Evolutionary conservation across 1,139 yeast species (phyloP), one percentile per base, ranked within the genome.

Genomic region (Lodderomyces metapsilosis): DNA sequence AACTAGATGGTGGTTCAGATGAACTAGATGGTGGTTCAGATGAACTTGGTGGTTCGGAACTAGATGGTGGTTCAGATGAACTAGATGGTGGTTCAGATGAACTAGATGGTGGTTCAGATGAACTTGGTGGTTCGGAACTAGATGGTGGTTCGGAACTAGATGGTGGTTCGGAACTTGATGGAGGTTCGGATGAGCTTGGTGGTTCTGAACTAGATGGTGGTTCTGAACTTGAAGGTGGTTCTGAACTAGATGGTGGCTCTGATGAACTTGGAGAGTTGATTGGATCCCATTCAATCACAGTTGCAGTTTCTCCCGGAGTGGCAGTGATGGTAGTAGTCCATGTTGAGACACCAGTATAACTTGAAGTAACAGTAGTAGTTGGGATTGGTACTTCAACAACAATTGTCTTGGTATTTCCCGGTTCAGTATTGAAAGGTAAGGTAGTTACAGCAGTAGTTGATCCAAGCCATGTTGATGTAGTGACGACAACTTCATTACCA

Each of bases 381-480:
- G 58, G 56, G n/a, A 46, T 42, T 8, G 62, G 60, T 8, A 47
- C 50, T 5, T 45, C 41, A 10, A 56, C 51, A 8, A 43, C 43
- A 23, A 56, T 53, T 1, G 61, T 52, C 11, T 39, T 48, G 2
- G 55, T 51, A 3, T 45, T 43, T 16, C 46, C 52, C 8, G 15
- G 30, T 11, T 39, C 43, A 2, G 50, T 15, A 15, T 23, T 20
- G 12, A 37, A 39, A 8, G 60, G 56, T 20, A 53, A 42, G 8
- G 66, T 61, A 4, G 61, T 56, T 2, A 52, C 45, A 3, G 24
- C 12, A 5, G 66, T 59, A 2, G 51, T 48, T 4, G 53, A 15
- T 2, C 59, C 64, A 7, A 59, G 51, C 50, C 56, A 58, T 17
- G 68, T 62, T 5, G 31, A 35, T 0, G 69, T 64, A 6, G 52